Base-by-base conservation (phyloP, 208 protist genomes). In the Wallacemonas sp. region DNA sequence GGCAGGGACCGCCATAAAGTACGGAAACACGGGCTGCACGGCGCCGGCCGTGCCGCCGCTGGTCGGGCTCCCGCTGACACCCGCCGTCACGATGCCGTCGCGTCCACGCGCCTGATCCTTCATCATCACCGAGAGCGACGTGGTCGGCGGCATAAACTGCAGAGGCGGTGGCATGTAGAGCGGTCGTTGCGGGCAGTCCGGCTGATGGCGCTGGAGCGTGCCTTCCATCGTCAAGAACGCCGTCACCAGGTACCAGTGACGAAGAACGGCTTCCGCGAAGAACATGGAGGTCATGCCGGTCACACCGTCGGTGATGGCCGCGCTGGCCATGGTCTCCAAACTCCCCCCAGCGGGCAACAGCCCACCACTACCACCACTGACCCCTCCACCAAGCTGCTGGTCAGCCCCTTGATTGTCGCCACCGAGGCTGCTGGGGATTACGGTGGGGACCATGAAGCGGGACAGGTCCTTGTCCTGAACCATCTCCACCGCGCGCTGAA, bases 211-310 rank as follows among this genome's bases (percentile, higher is more conserved):
- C 52, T 33, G 39, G 29, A 64, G 26, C 7, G n/a, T 26, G 50
- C 42, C 39, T 42, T 89, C 82, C 10, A 67, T 48, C 26, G 79
- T 67, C 20, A 87, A 61, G 44, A 79, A 76, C 23, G 76, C 82
- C 14, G 79, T 87, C 12, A 87, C 52, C 5, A 83, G 59, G 62
- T 84, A 90, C 87, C 87, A 93, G 55, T 93, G 82, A 1, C 79
- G 79, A 38, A 93, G 75, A 44, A 91, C 87, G 33, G 74, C 69
- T 57, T 93, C 87, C 12, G 82, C 72, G 65, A 93, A 87, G 59
- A 61, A 65, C 57, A 62, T 55, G 22, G 31, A 38, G 44, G 38
- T 2, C 16, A 69, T 22, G 49, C 55, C 62, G n/a, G 36, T 7
- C 36, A 41, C 36, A 7, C 10, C 14, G 36, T 41, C 14, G 10